These are phyloP conservation scores for Fragosphaeria purpurea DNA, from an alignment of 2,329 filamentous ascomycete species.

Conservation along the genomic window DNA sequence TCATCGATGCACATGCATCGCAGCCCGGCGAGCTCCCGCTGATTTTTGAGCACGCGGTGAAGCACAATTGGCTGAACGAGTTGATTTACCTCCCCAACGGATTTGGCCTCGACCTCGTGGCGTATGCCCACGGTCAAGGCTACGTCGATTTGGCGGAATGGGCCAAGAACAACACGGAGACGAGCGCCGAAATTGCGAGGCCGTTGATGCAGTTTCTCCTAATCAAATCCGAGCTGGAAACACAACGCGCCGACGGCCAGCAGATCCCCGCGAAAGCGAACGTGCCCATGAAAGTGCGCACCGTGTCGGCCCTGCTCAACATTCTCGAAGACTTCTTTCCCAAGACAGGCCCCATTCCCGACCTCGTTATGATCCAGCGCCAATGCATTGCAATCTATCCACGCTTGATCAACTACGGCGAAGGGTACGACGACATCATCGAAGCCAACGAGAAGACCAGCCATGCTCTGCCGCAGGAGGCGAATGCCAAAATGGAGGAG, in stretches of 20 bases:
- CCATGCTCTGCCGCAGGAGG: conserved; percentile 68
- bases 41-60: conserved; percentile 70
- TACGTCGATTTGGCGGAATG: conserved; percentile 74
- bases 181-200: conserved; percentile 56
- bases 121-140: conserved; percentile 70
- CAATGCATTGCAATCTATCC: conserved; percentile 89
- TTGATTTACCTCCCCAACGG: conserved; percentile 70
- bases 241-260: conserved; percentile 48
- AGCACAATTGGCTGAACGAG: conserved; percentile 76
- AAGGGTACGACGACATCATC: conserved; percentile 85
- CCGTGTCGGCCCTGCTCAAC: conserved; percentile 68
- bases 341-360: conserved; percentile 44
- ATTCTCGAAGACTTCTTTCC: conserved; percentile 65
- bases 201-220: conserved; percentile 70
- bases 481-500: conserved; percentile 90
- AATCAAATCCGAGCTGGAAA: conserved; percentile 77
- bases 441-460: conserved; percentile 71
- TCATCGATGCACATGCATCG: conserved; percentile 66
- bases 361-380: conserved; percentile 72
- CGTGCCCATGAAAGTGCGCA: conserved; percentile 72
- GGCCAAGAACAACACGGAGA: conserved; percentile 61
- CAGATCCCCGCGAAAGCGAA: conserved; percentile 45
- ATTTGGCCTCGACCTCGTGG: conserved; percentile 79
- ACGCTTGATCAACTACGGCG: conserved; percentile 89
- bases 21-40: conserved; percentile 57